phyloP scores from a whole-genome alignment of 306 rosid species.

The Castanea sativa region DNA sequence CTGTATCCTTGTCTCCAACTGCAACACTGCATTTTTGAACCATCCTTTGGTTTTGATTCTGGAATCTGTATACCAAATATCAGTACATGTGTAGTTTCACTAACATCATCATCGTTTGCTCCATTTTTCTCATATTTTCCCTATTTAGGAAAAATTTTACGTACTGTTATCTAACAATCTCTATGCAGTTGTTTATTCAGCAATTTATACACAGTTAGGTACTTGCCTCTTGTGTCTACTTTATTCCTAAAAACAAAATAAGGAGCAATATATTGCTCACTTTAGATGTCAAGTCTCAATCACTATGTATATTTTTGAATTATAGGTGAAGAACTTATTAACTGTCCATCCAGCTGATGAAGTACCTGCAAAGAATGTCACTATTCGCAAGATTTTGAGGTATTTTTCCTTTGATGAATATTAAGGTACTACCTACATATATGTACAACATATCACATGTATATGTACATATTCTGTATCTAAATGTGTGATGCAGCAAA shows the following conservation, averaged over 20 bases:
- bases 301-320: neutral
- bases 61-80: too few species aligned
- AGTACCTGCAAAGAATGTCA: constrained; percentile 74
- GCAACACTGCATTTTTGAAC: too few species aligned
- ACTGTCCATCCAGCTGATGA: constrained; percentile 74
- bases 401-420: constrained; percentile 11
- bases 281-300: neutral
- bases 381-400: constrained; percentile 92
- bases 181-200: neutral
- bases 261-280: neutral
- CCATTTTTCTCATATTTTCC: neutral
- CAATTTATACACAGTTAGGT: neutral
- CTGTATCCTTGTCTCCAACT: too few species aligned
- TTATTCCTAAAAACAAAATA: neutral
- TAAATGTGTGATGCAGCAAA: neutral
- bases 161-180: too few species aligned
- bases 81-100: neutral
- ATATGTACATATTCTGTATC: neutral
- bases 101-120: neutral
- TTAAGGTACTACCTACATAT: neutral
- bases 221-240: neutral
- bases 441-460: neutral
- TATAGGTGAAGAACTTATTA: constrained; percentile 82
- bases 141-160: too few species aligned
- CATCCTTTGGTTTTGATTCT: too few species aligned